Percentiles rank a stretch among this genome's conserved stretches.
phyloP scores from a whole-genome alignment of 768 basidiomycete species.

The Vararia minispora region DNA sequence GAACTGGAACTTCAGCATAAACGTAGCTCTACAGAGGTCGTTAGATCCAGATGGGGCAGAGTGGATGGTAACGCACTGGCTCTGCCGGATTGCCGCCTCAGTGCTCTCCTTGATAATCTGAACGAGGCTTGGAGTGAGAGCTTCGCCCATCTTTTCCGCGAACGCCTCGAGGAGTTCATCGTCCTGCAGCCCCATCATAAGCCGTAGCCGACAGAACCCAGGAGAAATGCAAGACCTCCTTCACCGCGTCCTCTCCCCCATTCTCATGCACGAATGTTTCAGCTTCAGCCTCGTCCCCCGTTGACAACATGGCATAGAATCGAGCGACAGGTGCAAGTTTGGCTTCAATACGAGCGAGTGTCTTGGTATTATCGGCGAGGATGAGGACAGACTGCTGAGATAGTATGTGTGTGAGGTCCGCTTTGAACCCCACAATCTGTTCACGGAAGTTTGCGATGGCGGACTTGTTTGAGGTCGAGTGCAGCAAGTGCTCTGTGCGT shows the following conservation, averaged over 20 bases:
- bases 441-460: conserved; percentile 1
- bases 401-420: conserved; percentile 2
- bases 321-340: not conserved
- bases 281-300: not conserved
- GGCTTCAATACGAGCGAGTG: conserved; percentile 3
- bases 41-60: no score
- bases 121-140: conserved; percentile 1
- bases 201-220: not conserved
- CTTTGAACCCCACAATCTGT: conserved; percentile 1
- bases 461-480: conserved; percentile 2
- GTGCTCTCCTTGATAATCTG: conserved; percentile 2
- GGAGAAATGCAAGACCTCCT: not conserved
- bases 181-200: not conserved
- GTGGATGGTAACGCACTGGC: conserved; percentile 5
- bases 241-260: conserved; percentile 8
- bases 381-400: conserved; percentile 6
- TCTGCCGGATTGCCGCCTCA: conserved; percentile 3
- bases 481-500: conserved; percentile 1
- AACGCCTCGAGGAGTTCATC: conserved; percentile 3
- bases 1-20: conserved; percentile 9
- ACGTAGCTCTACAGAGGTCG: conserved; percentile 7
- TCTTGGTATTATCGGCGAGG: conserved; percentile 1
- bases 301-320: not conserved
- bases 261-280: conserved; percentile 1
- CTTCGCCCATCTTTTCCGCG: conserved; percentile 5